A percentile compares a stretch with the other conserved stretches of the same genome.
Conservation (phyloP, 164 flowering plant genomes). For the Macadamia integrifolia region DNA sequence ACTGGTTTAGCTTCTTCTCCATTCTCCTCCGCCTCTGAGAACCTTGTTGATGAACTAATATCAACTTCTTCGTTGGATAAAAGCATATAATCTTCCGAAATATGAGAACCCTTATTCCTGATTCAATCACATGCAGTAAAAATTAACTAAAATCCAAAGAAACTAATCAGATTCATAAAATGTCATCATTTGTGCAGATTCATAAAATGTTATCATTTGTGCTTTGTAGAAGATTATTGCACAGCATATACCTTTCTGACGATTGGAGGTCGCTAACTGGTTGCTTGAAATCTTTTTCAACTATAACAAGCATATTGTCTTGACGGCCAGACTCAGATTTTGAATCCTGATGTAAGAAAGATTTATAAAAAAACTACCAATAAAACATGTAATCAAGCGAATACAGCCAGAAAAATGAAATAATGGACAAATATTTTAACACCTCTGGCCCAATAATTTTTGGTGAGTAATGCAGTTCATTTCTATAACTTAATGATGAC, state of each 20-base stretch:
- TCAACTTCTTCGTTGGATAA: conserved; percentile 28
- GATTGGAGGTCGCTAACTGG: conserved; percentile 21
- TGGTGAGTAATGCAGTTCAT: too few species aligned
- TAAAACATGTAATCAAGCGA: neutral
- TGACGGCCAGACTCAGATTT: conserved; percentile 38
- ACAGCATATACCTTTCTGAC: conserved; percentile 39
- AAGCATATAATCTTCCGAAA: conserved; percentile 27
- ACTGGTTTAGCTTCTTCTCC: conserved; percentile 26
- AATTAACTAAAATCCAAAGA: neutral
- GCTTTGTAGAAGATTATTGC: neutral
- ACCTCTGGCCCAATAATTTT: too few species aligned
- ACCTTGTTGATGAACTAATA: conserved; percentile 11
- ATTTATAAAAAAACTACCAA: conserved; percentile 5
- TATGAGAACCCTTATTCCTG: conserved; percentile 40
- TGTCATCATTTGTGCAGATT: neutral
- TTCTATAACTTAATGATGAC: too few species aligned
- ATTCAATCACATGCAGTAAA: conserved; percentile 15
- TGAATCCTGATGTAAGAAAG: conserved; percentile 40
- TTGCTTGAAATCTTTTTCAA: conserved; percentile 27
- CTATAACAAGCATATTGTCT: conserved; percentile 30
- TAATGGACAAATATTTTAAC: neutral
- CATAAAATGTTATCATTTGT: neutral
- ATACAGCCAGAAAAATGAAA: too few species aligned
- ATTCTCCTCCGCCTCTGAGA: conserved; percentile 27
- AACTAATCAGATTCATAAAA: neutral